These are phyloP conservation scores for Teratosphaeriaceae sp. DNA, from an alignment of 2,329 filamentous ascomycete species.

Conservation along the genomic window DNA sequence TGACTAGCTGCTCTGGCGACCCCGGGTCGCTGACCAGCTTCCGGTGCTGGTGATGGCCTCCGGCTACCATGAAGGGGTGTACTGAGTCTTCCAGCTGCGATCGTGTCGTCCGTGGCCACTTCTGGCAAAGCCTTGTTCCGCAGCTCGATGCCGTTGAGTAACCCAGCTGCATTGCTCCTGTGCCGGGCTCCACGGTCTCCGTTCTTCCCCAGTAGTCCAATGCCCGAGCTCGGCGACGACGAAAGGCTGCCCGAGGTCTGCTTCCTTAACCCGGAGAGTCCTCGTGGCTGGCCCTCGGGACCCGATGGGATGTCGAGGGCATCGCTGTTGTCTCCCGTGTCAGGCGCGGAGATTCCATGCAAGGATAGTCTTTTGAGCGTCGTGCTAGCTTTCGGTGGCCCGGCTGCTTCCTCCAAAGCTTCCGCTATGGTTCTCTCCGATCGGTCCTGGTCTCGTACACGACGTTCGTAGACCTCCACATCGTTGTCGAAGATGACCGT, in stretches of 20 bases:
- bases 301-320: slow-evolving; percentile 1
- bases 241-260: slow-evolving; percentile 26
- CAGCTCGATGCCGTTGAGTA: slow-evolving; percentile 52
- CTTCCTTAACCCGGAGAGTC: slow-evolving; percentile 11
- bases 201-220: slow-evolving; percentile 24
- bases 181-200: slow-evolving; percentile 36
- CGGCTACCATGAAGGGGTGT: slow-evolving; percentile 33
- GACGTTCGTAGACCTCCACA: slow-evolving; percentile 43
- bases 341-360: slow-evolving; percentile 2
- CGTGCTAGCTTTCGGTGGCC: slow-evolving; percentile 2
- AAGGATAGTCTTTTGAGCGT: slow-evolving; percentile 8
- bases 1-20: slow-evolving; percentile 15
- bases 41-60: slow-evolving; percentile 22
- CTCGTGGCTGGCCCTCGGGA: slow-evolving; percentile 2
- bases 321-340: neutral
- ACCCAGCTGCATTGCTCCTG: slow-evolving; percentile 52
- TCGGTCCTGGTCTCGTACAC: slow-evolving; percentile 27
- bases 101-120: slow-evolving; percentile 56
- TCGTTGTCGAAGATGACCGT: slow-evolving; percentile 89
- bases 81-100: slow-evolving; percentile 59
- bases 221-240: slow-evolving; percentile 28
- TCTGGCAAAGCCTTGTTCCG: slow-evolving; percentile 56
- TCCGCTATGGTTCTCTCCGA: slow-evolving; percentile 66
- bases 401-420: slow-evolving; percentile 71
- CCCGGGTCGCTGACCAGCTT: slow-evolving; percentile 16